Evolutionary conservation across 2,329 filamentous ascomycete species (phyloP), one percentile per base, ranked within the genome.

Genomic region (Penicillium oxalicum): DNA sequence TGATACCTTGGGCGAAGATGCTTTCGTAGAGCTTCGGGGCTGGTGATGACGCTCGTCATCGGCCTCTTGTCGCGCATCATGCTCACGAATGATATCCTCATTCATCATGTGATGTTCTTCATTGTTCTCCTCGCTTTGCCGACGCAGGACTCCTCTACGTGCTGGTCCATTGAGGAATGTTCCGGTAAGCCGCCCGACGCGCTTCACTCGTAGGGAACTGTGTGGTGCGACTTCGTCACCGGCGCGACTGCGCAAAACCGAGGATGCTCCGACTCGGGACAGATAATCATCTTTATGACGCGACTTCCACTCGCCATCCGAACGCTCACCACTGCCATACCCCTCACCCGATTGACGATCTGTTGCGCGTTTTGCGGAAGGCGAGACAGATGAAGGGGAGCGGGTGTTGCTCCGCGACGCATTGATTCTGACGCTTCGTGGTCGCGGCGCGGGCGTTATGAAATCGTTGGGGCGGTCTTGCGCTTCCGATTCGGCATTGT

Each of bases 141-240:
- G 73, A 59, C 70, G 70, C 56, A 74, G 77, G 52, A 86, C 79
- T 26, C 87, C 88, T 57, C 89, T 78, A 47, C 88, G 80, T 18
- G 88, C 87, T 27, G 88, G 88, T 1, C 87, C 88, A 57, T 87
- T 89, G 24, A 93, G 73, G 56, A 91, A 91, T 51, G 82, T 86
- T 1, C 88, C 88, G 2, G 85, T 81, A 6, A 86, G 76, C 67
- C 88, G 87, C 12, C 84, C 85, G 11, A 88, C 80, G 52, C 87
- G 77, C 70, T 91, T 91, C 50, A 91, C 75, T 4, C 88, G 80
- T 76, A 90, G 81, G 0, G 88, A 89, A 58, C 84, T 84, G 51
- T 88, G 86, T 1, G 82, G 72, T 11, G 80, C 83, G 32, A 73
- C 70, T 32, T 86, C 83, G 25, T 90, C 85, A 2, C 81, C 81